Percentiles rank a stretch among this genome's conserved stretches.
phyloP scores from a whole-genome alignment of 352 stramenopile genomes.

The Thalassiosira hispida region DNA sequence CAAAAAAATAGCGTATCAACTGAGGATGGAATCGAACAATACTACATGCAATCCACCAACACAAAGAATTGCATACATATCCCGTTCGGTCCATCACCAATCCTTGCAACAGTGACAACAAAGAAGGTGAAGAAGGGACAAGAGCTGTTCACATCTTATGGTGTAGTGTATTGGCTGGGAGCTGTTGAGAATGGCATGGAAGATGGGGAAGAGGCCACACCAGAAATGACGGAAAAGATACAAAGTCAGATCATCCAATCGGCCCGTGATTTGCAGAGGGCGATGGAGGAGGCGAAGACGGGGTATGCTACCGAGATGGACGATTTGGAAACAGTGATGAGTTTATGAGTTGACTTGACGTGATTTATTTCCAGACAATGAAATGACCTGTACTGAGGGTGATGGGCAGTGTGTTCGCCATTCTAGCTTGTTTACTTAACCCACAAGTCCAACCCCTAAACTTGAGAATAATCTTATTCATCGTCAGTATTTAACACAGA shows the following conservation, averaged over 20 bases:
- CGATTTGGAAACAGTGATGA: slow-evolving; percentile 23
- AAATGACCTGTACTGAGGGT: too few relatives aligned
- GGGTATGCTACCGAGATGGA: slow-evolving; percentile 26
- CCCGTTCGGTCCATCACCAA: slow-evolving; percentile 58
- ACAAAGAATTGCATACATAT: slow-evolving; percentile 63
- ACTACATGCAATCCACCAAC: slow-evolving; percentile 48
- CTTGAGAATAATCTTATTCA: neutral
- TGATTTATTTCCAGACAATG: too few relatives aligned
- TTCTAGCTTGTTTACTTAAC: neutral
- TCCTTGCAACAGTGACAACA: slow-evolving; percentile 61
- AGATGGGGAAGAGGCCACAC: slow-evolving; percentile 2
- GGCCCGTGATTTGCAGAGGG: slow-evolving; percentile 41
- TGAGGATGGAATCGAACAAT: slow-evolving; percentile 53
- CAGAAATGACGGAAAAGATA: slow-evolving; percentile 41
- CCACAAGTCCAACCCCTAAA: too few relatives aligned
- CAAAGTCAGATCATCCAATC: slow-evolving; percentile 45
- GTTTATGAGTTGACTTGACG: slow-evolving; percentile 3
- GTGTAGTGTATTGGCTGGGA: slow-evolving; percentile 52
- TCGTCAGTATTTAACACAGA: slow-evolving; percentile 6
- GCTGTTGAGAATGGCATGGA: slow-evolving; percentile 3
- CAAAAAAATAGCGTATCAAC: slow-evolving; percentile 6
- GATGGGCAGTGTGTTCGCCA: too few relatives aligned
- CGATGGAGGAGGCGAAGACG: slow-evolving; percentile 18
- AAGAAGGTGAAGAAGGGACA: slow-evolving; percentile 64
- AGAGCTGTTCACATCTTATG: slow-evolving; percentile 68